Evolutionary conservation across 805 yeast genomes (phyloP).

Genomic region (Candida coleopterorum): DNA sequence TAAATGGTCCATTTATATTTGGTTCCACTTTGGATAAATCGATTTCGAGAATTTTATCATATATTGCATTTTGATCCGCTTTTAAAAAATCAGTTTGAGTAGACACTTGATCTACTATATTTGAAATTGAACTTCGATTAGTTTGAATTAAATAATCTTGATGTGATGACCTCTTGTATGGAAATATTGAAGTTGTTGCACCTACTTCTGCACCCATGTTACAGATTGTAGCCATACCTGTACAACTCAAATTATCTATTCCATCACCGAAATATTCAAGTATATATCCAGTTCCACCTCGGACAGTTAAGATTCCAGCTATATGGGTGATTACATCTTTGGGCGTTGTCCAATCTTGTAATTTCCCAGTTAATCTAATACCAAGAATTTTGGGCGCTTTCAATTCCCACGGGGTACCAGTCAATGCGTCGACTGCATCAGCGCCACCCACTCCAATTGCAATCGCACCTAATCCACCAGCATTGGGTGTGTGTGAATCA

Average conservation of each 20-base stretch:
- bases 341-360: constrained; percentile 95
- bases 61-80: constrained; percentile 86
- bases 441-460: constrained; percentile 99
- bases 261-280: constrained; percentile 98
- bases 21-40: constrained; percentile 87
- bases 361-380: constrained; percentile 83
- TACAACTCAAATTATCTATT: constrained; percentile 81
- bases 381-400: constrained; percentile 96
- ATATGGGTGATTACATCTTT: constrained; percentile 91
- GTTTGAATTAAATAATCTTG: constrained; percentile 78
- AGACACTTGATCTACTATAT: constrained; percentile 64
- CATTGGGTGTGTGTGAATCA: constrained; percentile 98
- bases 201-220: constrained; percentile 99
- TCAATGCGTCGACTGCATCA: constrained; percentile 96
- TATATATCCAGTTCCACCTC: constrained; percentile 97
- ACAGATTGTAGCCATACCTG: constrained; percentile 99
- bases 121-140: constrained; percentile 76
- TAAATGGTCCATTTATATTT: constrained; percentile 95
- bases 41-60: constrained; percentile 89
- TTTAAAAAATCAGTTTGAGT: constrained; percentile 58
- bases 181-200: constrained; percentile 97
- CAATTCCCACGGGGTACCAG: constrained; percentile 98
- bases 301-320: constrained; percentile 90
- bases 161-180: constrained; percentile 82
- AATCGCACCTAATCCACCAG: constrained; percentile 97